Evolutionary conservation across 768 basidiomycete species (phyloP).

Genomic region (Tulasnella sp.): DNA sequence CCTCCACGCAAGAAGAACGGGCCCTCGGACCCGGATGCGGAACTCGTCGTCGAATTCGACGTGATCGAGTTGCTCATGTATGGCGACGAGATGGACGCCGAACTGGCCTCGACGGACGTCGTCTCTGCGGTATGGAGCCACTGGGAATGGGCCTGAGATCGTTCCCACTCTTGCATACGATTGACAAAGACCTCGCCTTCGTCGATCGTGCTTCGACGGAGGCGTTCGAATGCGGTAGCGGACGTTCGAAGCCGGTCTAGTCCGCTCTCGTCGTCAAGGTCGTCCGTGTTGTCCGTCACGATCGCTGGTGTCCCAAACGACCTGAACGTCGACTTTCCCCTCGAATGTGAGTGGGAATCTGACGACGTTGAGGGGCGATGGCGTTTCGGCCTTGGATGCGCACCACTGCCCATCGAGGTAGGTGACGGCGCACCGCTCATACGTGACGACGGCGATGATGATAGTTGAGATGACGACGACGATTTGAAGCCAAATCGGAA

Average conservation of each 20-base stretch:
- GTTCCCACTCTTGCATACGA: constrained; percentile 14
- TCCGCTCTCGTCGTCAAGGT: constrained; percentile 7
- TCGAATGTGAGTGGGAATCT: neutral
- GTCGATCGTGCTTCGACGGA: constrained; percentile 9
- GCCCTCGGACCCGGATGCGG: constrained; percentile 11
- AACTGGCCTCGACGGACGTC: neutral
- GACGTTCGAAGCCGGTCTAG: neutral
- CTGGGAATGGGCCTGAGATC: neutral
- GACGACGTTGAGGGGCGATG: neutral
- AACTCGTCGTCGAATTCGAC: constrained; percentile 10
- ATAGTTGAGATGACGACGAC: neutral
- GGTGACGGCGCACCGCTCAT: too few relatives aligned
- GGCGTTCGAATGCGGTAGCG: constrained; percentile 5
- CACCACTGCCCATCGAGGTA: neutral
- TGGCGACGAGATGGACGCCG: constrained; percentile 8
- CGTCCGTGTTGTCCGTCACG: too few relatives aligned
- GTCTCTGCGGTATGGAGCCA: neutral
- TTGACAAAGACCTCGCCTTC: constrained; percentile 13
- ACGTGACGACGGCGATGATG: neutral
- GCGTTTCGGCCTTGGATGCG: constrained; percentile 1
- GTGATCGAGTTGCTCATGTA: constrained; percentile 11
- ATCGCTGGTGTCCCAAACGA: too few relatives aligned
- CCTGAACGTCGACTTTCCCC: neutral
- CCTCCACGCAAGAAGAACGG: neutral
- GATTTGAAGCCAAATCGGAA: constrained; percentile 9